Conservation (phyloP, 192 early-diverging fungal species). For the Coemansia sp. region DNA sequence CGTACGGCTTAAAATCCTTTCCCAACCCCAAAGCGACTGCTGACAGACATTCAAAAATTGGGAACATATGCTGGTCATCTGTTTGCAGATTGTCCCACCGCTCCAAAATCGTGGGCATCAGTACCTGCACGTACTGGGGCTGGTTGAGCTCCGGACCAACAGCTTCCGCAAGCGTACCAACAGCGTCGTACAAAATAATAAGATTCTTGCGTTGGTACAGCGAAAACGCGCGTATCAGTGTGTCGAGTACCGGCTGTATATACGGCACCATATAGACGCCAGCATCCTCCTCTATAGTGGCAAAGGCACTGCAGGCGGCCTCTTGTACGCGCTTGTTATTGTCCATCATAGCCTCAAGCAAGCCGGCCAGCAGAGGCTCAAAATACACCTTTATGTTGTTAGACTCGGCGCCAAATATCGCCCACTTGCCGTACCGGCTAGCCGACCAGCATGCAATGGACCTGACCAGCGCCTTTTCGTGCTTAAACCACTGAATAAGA, state of each 20-base stretch:
- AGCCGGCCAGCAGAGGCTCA: slow-evolving; percentile 76
- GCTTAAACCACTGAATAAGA: slow-evolving; percentile 74
- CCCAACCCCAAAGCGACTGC: slow-evolving; percentile 86
- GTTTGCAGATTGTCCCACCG: slow-evolving; percentile 83
- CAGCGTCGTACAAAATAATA: slow-evolving; percentile 93
- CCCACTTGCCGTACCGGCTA: slow-evolving; percentile 89
- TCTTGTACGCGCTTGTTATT: slow-evolving; percentile 99
- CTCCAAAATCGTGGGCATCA: slow-evolving; percentile 84
- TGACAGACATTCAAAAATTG: slow-evolving; percentile 88
- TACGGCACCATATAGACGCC: slow-evolving; percentile 78
- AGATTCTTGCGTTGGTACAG: slow-evolving; percentile 97
- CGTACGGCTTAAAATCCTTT: slow-evolving; percentile 81
- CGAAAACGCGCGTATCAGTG: slow-evolving; percentile 75
- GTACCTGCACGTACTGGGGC: slow-evolving; percentile 73
- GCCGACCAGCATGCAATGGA: slow-evolving; percentile 99
- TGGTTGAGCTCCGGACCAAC: slow-evolving; percentile 81
- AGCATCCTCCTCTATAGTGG: slow-evolving; percentile 94
- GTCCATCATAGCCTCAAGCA: slow-evolving; percentile 79
- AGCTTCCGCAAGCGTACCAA: slow-evolving; percentile 95
- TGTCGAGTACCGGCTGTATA: slow-evolving; percentile 82
- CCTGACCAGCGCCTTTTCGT: slow-evolving; percentile 87
- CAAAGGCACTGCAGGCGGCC: slow-evolving; percentile 93
- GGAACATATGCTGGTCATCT: slow-evolving; percentile 91
- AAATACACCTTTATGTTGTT: slow-evolving; percentile 71
- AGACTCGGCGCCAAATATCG: slow-evolving; percentile 57